These are phyloP conservation scores for Fusarium sp. DNA, from an alignment of 2,329 filamentous ascomycete species.

Conservation along the genomic window DNA sequence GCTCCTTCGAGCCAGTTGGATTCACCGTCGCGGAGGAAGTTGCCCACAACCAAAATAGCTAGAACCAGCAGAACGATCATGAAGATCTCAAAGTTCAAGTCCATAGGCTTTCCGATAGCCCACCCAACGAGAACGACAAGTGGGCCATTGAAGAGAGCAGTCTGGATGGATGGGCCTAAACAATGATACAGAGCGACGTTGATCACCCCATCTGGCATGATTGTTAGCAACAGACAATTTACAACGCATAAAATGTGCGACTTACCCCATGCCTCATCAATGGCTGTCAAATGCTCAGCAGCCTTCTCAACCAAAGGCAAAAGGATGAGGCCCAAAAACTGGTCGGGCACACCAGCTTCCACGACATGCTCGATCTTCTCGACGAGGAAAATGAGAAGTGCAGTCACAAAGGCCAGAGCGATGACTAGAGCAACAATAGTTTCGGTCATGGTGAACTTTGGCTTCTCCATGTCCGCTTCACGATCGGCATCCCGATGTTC, in stretches of 20 bases:
- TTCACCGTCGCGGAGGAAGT: slow-evolving; percentile 81
- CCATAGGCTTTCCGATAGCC: slow-evolving; percentile 75
- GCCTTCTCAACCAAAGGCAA: slow-evolving; percentile 79
- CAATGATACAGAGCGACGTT: slow-evolving; percentile 81
- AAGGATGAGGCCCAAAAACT: slow-evolving; percentile 69
- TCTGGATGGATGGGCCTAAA: slow-evolving; percentile 81
- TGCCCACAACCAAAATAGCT: slow-evolving; percentile 80
- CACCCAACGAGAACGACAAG: slow-evolving; percentile 80
- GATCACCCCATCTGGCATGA: slow-evolving; percentile 67
- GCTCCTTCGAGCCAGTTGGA: slow-evolving; percentile 83
- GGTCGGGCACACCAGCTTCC: slow-evolving; percentile 51
- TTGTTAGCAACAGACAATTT: slow-evolving; percentile 1
- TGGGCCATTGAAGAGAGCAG: slow-evolving; percentile 81
- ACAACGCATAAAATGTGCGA: accelerated
- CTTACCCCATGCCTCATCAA: slow-evolving; percentile 76
- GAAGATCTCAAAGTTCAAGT: slow-evolving; percentile 82
- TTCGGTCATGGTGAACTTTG: slow-evolving; percentile 77
- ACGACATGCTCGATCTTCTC: slow-evolving; percentile 71
- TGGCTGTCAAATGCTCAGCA: slow-evolving; percentile 77
- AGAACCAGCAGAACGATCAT: slow-evolving; percentile 82
- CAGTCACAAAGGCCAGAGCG: slow-evolving; percentile 71
- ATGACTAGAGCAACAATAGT: slow-evolving; percentile 71
- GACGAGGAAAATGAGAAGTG: slow-evolving; percentile 79
- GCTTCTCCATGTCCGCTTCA: slow-evolving; percentile 68
- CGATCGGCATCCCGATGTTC: slow-evolving; percentile 71